A percentile compares a stretch with the other conserved stretches of the same genome.
These are phyloP conservation scores for Candida tibetensis DNA, from an alignment of 805 yeast genomes.

Conservation along the genomic window DNA sequence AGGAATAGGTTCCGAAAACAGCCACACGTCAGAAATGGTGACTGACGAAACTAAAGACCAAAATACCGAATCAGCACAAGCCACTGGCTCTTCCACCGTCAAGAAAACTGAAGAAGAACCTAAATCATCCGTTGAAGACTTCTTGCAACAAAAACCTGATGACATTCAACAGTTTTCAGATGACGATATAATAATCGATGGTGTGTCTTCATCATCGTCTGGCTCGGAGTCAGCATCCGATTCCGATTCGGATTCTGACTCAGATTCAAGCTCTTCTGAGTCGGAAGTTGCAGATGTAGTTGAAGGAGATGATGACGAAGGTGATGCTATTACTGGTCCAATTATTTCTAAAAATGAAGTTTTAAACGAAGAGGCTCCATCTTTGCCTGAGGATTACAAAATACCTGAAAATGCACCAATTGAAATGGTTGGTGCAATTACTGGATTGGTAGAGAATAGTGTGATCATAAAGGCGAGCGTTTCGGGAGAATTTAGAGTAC, in stretches of 20 bases:
- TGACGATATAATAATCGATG: conserved; percentile 14
- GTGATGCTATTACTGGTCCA: conserved; percentile 52
- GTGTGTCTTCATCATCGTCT: conserved; percentile 12
- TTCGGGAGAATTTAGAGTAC: conserved; percentile 82
- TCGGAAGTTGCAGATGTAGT: conserved; percentile 5
- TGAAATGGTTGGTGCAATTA: conserved; percentile 67
- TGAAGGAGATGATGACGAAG: conserved; percentile 30
- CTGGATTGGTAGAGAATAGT: conserved; percentile 67
- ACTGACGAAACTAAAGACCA: too few species aligned
- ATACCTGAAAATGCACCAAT: conserved; percentile 62
- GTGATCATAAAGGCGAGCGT: conserved; percentile 66
- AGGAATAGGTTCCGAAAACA: too few species aligned
- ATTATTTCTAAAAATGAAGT: conserved; percentile 78
- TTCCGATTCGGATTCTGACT: conserved; percentile 18
- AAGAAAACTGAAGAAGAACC: too few species aligned
- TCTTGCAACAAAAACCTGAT: conserved; percentile 3
- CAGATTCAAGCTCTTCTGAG: conserved; percentile 20
- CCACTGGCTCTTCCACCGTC: too few species aligned
- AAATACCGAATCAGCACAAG: too few species aligned
- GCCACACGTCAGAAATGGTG: too few species aligned
- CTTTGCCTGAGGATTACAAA: conserved; percentile 62
- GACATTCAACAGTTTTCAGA: conserved; percentile 11
- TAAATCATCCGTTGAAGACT: conserved; percentile 5
- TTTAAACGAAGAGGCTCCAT: conserved; percentile 62
- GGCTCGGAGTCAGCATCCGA: conserved; percentile 18